Evolutionary conservation across 306 rosid genomes (phyloP).

Genomic region (Vigna hirtella): DNA sequence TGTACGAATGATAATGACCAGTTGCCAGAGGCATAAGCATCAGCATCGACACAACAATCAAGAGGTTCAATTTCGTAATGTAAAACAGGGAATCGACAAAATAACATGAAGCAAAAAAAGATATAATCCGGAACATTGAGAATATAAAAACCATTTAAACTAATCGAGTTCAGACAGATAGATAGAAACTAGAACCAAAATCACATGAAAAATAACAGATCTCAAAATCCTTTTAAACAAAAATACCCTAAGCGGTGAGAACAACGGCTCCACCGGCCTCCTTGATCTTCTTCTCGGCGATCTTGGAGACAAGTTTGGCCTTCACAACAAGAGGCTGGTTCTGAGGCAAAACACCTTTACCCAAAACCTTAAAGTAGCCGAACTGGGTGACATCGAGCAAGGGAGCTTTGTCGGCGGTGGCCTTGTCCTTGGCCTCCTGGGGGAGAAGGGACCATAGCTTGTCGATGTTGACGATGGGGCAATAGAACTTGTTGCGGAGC

Average conservation of each 20-base stretch:
- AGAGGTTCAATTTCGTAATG: neutral
- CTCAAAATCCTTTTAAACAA: neutral
- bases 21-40: neutral
- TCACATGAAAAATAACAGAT: neutral
- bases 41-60: neutral
- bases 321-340: slow-evolving; percentile 72
- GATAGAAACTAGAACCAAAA: neutral
- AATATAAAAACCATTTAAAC: slow-evolving; percentile 4
- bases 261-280: slow-evolving; percentile 81
- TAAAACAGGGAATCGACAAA: neutral
- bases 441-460: slow-evolving; percentile 81
- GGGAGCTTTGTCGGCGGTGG: slow-evolving; percentile 59
- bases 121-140: slow-evolving; percentile 2
- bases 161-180: slow-evolving; percentile 29
- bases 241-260: slow-evolving; percentile 61
- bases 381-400: slow-evolving; percentile 71
- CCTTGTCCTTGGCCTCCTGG: slow-evolving; percentile 65
- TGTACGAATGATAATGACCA: neutral
- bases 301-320: slow-evolving; percentile 75
- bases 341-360: slow-evolving; percentile 71
- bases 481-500: slow-evolving; percentile 71
- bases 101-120: neutral
- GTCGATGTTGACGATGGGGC: slow-evolving; percentile 77
- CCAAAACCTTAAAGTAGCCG: slow-evolving; percentile 80
- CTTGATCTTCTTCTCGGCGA: slow-evolving; percentile 84